Evolutionary conservation across 345 rosid genomes (phyloP), one percentile per base, ranked within the genome.

Genomic region (Euphorbia lathyris): DNA sequence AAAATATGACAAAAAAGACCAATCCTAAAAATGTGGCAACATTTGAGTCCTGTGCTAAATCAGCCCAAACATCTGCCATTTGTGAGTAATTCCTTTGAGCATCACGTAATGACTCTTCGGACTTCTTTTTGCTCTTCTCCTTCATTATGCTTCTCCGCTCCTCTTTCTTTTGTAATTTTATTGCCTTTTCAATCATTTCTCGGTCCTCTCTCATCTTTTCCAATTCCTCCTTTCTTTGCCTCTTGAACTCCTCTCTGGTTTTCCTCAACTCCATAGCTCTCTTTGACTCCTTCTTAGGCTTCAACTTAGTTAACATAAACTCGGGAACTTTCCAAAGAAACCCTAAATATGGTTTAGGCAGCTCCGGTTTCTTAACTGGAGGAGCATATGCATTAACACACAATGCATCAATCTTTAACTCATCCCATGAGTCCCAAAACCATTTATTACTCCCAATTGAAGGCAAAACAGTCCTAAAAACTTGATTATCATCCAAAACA

Each of bases 341-440:
- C 52, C 96, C 93, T 69, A 93, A 74, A 82, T 87, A 93, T 8
- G 96, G 90, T 59, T 78, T 45, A 6, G 98, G 97, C 58, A 89
- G 63, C 56, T 86, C 89, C 0, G 91, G 90, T 76, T 63, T 90
- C 86, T 87, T 93, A 70, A 90, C 75, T 3, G 97, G 96, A 79
- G 98, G 98, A 0, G 82, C 68, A 76, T 86, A 93, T 0, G 97
- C 88, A 74, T 93, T 93, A 25, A 93, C 90, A 74, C 92, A 90
- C 5, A 78, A 58, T 48, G 84, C 55, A 76, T 87, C 96, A 12
- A 93, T 77, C 63, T 80, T 82, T 71, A 89, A 82, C 79, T 83
- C 85, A 70, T 85, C 87, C 97, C 98, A 93, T 19, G 72, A 78
- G 42, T 88, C 88, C 98, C 98, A 93, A 75, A 93, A 93, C 83